Percentiles rank a stretch among this genome's conserved stretches.
Conservation (phyloP, 805 yeast genomes). For the Kodamaea nitidulidarum region DNA sequence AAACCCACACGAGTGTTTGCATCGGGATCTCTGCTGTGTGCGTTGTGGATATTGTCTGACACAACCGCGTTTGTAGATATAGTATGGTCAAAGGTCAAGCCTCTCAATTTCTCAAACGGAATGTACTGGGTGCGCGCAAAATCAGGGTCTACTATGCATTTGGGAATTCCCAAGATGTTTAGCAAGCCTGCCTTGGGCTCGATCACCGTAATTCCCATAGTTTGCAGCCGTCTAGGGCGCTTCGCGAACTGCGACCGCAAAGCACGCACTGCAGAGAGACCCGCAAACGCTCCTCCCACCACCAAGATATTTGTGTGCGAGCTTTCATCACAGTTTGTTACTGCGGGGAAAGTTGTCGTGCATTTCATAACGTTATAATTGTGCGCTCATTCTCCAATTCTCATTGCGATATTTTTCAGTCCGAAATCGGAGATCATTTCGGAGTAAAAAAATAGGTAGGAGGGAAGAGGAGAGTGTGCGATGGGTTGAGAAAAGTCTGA, state of each 20-base stretch:
- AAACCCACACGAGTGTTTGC: constrained; percentile 16
- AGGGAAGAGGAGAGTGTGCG: too few relatives aligned
- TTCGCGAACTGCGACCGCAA: constrained; percentile 23
- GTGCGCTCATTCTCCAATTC: too few relatives aligned
- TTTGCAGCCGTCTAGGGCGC: constrained; percentile 10
- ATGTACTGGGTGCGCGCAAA: constrained; percentile 38
- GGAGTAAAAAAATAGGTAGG: too few relatives aligned
- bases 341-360: constrained; percentile 1
- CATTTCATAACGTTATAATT: too few relatives aligned
- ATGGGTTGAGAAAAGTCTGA: too few relatives aligned
- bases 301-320: constrained; percentile 30
- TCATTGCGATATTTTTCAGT: too few relatives aligned
- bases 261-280: constrained; percentile 32
- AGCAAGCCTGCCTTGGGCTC: constrained; percentile 40
- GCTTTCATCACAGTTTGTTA: background rate
- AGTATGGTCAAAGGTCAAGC: constrained; percentile 25
- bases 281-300: constrained; percentile 43
- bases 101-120: constrained; percentile 27
- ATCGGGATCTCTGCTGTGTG: constrained; percentile 2
- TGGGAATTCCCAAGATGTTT: constrained; percentile 38
- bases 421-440: too few relatives aligned
- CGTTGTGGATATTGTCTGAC: background rate
- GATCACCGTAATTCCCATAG: constrained; percentile 30
- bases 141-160: constrained; percentile 34
- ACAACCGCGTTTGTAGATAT: constrained; percentile 23